These are phyloP conservation scores for Pichia scutulata DNA, from an alignment of 805 yeast genomes.

Conservation along the genomic window DNA sequence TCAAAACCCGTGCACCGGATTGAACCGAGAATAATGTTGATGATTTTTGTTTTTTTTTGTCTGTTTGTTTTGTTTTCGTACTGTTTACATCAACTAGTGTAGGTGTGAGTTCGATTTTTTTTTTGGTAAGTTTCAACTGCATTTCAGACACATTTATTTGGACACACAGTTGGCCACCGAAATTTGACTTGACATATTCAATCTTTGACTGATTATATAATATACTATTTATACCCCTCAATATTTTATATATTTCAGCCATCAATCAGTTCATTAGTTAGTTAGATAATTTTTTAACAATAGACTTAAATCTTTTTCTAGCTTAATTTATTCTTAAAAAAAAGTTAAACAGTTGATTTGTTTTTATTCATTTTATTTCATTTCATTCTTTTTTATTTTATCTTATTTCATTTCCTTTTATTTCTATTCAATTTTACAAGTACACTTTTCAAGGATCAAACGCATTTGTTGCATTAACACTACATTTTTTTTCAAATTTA, in stretches of 20 bases:
- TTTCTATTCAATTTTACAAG: too few species aligned
- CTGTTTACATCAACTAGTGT: background rate
- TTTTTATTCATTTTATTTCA: too few species aligned
- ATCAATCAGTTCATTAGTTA: background rate
- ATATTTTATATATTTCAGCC: background rate
- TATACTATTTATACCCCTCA: background rate
- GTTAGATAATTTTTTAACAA: background rate
- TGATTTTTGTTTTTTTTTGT: background rate
- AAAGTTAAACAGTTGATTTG: too few species aligned
- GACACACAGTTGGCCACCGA: background rate
- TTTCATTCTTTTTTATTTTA: too few species aligned
- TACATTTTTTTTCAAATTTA: too few species aligned
- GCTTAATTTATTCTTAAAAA: background rate
- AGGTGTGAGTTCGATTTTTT: background rate
- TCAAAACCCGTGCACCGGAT: background rate
- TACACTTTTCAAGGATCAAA: background rate
- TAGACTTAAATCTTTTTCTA: background rate
- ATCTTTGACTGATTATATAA: background rate
- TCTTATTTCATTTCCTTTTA: background rate
- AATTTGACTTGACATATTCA: background rate
- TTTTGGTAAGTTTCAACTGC: background rate
- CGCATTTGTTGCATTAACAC: background rate
- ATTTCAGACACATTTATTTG: background rate
- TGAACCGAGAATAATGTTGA: background rate
- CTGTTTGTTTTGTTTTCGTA: background rate